These are phyloP conservation scores for Emmonsia crescens DNA, from an alignment of 2,329 filamentous ascomycete genomes.

Conservation along the genomic window DNA sequence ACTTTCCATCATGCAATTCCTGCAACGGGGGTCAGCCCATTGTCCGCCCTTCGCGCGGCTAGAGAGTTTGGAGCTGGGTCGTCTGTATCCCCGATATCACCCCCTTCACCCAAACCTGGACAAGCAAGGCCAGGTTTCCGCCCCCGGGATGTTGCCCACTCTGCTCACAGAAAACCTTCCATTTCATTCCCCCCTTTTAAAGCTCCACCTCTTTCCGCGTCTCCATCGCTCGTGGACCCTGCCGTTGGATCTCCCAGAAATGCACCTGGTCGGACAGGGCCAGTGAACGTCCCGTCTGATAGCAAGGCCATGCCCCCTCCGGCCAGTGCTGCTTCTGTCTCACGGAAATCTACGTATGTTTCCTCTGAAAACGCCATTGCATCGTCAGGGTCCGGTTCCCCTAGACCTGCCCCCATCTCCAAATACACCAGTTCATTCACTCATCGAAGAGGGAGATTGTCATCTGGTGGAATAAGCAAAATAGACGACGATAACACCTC, in stretches of 20 bases:
- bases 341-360: constrained; percentile 39
- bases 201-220: constrained; percentile 84
- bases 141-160: constrained; percentile 39
- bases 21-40: constrained; percentile 68
- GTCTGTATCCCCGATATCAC: constrained; percentile 39
- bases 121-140: constrained; percentile 41
- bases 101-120: constrained; percentile 33
- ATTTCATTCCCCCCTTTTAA: constrained; percentile 95
- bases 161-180: constrained; percentile 58
- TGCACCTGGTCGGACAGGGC: constrained; percentile 31
- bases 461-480: constrained; percentile 58
- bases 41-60: constrained; percentile 68
- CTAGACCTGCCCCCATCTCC: constrained; percentile 64
- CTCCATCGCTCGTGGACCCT: constrained; percentile 51
- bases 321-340: constrained; percentile 25
- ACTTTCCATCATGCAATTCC: constrained; percentile 75
- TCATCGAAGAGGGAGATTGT: constrained; percentile 67
- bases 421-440: constrained; percentile 92
- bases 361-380: constrained; percentile 51
- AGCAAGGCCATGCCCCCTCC: constrained; percentile 30
- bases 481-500: constrained; percentile 41
- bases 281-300: constrained; percentile 29
- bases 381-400: constrained; percentile 61
- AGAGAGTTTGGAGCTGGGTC: constrained; percentile 42
- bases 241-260: constrained; percentile 41